Evolutionary conservation across 495 filamentous ascomycete species (phyloP).

Genomic region (Rhizodiscina lignyota): DNA sequence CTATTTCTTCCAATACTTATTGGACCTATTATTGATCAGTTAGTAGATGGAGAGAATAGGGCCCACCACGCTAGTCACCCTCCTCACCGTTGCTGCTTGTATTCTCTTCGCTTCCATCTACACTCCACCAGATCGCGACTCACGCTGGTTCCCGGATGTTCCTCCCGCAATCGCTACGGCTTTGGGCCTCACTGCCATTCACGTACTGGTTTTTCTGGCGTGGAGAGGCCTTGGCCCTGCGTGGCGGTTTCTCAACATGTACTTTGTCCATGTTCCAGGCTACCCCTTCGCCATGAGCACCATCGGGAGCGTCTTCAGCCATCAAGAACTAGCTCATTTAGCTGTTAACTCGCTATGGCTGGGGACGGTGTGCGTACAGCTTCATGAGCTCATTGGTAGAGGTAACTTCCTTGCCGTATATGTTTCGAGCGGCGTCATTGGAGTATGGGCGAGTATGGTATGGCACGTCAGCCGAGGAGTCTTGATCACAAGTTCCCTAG

Average conservation of each 20-base stretch:
- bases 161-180: constrained; percentile 64
- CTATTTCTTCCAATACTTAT: neutral
- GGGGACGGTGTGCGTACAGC: too few relatives aligned
- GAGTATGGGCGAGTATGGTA: neutral
- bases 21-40: constrained; percentile 19
- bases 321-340: constrained; percentile 52
- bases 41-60: constrained; percentile 39
- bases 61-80: constrained; percentile 42
- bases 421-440: neutral
- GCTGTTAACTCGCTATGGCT: too few relatives aligned
- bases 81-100: constrained; percentile 32
- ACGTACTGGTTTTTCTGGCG: constrained; percentile 39
- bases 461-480: too few relatives aligned
- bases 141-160: constrained; percentile 53
- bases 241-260: constrained; percentile 61
- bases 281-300: constrained; percentile 48
- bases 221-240: constrained; percentile 43
- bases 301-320: constrained; percentile 62
- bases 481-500: too few relatives aligned
- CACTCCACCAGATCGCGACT: constrained; percentile 35
- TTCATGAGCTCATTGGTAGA: neutral
- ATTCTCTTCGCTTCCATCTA: constrained; percentile 43
- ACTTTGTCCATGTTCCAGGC: constrained; percentile 56
- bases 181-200: constrained; percentile 43
- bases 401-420: neutral